Base-by-base conservation (phyloP, 768 basidiomycete genomes). In the Termitomyces eurrhizus region DNA sequence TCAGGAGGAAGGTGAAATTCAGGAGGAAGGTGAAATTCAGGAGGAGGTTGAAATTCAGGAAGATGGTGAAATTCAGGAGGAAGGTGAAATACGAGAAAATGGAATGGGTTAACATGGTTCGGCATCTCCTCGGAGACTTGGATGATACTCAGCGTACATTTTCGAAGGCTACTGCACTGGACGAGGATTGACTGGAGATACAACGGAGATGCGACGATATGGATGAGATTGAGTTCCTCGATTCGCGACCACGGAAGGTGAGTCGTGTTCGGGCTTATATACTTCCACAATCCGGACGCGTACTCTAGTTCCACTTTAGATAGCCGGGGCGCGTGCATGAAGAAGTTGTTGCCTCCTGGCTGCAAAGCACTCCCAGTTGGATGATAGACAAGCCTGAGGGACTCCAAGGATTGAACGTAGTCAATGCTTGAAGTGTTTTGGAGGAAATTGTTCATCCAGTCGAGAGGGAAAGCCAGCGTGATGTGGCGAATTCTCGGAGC, bases 161-260 rank as follows among this genome's bases (percentile, higher is more conserved):
- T 54, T 13, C 57, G 52, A 24, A 65, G 61, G 7, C 0, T 26
- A n/a, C 3, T 16, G 21, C 64, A 65, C 26, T 39, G 37, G 21
- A 32, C 11, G 7, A 65, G 52, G 6, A 65, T 39, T 4, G 24
- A 9, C 33, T 58, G 58, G 16, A 62, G 52, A 26, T 56, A 45
- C 7, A 29, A 35, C 14, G 45, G 32, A 1, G 52, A 21, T 5
- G 59, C 50, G 42, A 59, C 56, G 44, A 65, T 39, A 24, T 60
- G 58, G n/a, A 50, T 45, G 14, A 65, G 41, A 36, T 48, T 56
- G n/a, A 65, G 57, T n/a, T 65, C 59, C 16, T 39, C 45, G 7
- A 65, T 18, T 41, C 63, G 64, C 16, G 42, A n/a, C 62, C 58
- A 63, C 16, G 61, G 64, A 16, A 65, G 56, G 8, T 57, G 42